These are phyloP conservation scores for Phoma sp. DNA, from an alignment of 2,329 filamentous ascomycete genomes.

Conservation along the genomic window DNA sequence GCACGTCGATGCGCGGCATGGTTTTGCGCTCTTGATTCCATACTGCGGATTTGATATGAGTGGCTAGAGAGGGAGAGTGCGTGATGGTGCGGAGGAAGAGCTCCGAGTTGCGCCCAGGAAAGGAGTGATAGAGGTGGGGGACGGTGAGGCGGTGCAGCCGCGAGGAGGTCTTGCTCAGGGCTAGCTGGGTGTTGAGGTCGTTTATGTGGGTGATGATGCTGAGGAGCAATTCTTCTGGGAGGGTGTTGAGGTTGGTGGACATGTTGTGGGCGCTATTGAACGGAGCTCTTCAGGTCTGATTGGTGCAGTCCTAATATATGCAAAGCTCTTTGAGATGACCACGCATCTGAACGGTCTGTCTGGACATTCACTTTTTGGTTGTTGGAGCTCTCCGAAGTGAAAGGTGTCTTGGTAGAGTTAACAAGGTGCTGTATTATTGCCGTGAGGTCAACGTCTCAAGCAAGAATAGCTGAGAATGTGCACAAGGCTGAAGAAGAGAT, in stretches of 20 bases:
- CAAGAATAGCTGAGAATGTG: too few relatives aligned
- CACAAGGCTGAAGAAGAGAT: too few relatives aligned
- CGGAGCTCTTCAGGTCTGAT: too few relatives aligned
- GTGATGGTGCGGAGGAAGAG: constrained; percentile 12
- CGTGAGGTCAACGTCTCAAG: too few relatives aligned
- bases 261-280: not conserved
- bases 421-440: too few relatives aligned
- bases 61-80: not conserved
- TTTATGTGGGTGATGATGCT: not conserved
- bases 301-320: too few relatives aligned
- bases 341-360: too few relatives aligned
- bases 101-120: constrained; percentile 4
- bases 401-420: too few relatives aligned
- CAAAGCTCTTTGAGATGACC: too few relatives aligned
- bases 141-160: constrained; percentile 11
- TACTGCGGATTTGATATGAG: not conserved
- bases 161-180: not conserved
- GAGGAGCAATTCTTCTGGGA: constrained; percentile 12
- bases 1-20: not conserved
- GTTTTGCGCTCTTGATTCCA: constrained; percentile 7
- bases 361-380: too few relatives aligned
- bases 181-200: not conserved
- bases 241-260: not conserved
- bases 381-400: too few relatives aligned
- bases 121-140: constrained; percentile 4